Base-by-base conservation (phyloP, 345 rosid species). In the Gossypium sturtianum region DNA sequence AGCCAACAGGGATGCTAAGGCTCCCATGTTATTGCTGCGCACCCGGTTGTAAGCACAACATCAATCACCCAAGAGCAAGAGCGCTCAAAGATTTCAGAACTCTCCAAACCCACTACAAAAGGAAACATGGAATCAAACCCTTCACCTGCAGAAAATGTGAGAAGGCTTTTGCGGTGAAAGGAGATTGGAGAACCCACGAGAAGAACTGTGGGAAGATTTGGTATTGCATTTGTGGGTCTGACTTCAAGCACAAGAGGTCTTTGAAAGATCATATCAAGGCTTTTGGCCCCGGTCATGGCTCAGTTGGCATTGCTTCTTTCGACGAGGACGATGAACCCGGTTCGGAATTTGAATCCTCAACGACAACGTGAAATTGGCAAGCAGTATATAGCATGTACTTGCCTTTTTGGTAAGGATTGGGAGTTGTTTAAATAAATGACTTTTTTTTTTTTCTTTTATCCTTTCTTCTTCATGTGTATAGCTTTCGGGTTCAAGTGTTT, bases 151-250 rank as follows among this genome's bases (percentile, higher is more conserved):
- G 92, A 48, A 91, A 88, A 87, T 91, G 94, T 72, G 84, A 89
- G 7, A 91, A 88, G 75, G 79, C 92, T n/a, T 91, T 89, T 27
- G 97, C 94, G 0, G 97, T 91, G 13, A 83, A 84, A 81, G 97
- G 97, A 4, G 93, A 91, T 11, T 91, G 97, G 91, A 83, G 97
- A 83, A 89, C 97, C 59, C 97, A 91, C 77, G 97, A 91, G 82
- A 91, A 91, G 87, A 91, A 91, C 43, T 89, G 97, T 53, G 97
- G 97, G 22, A 91, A 86, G 82, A 80, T 89, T 72, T 91, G 97
- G 94, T 87, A 87, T 74, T 91, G 94, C 81, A 65, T 83, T 72
- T 91, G 94, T 60, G 94, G 94, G 17, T 89, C 94, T 44, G 94
- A 91, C 78, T 91, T 91, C 12, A 89, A 91, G 83, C 97, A 91